Percentiles rank a stretch among this genome's conserved stretches.
These are phyloP conservation scores for Trichosanthes cucumerina DNA, from an alignment of 306 rosid species.

Conservation along the genomic window DNA sequence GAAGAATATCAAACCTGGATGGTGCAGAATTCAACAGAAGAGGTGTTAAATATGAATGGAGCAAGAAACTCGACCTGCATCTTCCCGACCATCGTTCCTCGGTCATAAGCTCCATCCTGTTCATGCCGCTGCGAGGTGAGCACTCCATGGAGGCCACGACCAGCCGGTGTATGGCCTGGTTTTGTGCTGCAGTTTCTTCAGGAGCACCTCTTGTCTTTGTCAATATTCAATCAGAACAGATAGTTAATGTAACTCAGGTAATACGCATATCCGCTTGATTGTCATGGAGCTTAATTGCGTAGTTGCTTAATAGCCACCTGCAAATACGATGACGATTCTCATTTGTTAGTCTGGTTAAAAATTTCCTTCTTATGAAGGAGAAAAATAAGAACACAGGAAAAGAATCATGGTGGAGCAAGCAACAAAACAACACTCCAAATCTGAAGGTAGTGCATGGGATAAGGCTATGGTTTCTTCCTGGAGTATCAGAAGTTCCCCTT, in stretches of 20 bases:
- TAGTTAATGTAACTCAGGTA: conserved; percentile 20
- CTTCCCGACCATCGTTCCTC: conserved; percentile 45
- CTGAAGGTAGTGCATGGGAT: conserved; percentile 33
- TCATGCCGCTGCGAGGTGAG: conserved; percentile 39
- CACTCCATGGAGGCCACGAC: conserved; percentile 37
- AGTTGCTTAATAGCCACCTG: not conserved
- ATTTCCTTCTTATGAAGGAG: conserved; percentile 18
- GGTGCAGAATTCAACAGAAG: conserved; percentile 28
- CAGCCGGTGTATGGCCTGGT: conserved; percentile 72
- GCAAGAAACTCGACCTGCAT: conserved; percentile 33
- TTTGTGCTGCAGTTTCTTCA: conserved; percentile 55
- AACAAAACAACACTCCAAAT: conserved; percentile 21
- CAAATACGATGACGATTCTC: not conserved
- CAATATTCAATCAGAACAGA: conserved; percentile 63
- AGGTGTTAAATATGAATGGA: conserved; percentile 62
- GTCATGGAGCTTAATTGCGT: not conserved
- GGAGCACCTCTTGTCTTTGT: conserved; percentile 72
- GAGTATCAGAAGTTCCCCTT: conserved; percentile 38
- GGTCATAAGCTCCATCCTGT: conserved; percentile 50
- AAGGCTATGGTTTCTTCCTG: conserved; percentile 76
- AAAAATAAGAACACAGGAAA: conserved; percentile 15
- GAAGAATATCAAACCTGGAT: conserved; percentile 21
- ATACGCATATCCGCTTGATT: not conserved
- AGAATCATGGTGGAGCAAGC: conserved; percentile 18
- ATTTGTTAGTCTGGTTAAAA: not conserved